Evolutionary conservation across 139 green algal species (phyloP), one percentile per base, ranked within the genome.

Genomic region (Protoeuglena noctilucae): DNA sequence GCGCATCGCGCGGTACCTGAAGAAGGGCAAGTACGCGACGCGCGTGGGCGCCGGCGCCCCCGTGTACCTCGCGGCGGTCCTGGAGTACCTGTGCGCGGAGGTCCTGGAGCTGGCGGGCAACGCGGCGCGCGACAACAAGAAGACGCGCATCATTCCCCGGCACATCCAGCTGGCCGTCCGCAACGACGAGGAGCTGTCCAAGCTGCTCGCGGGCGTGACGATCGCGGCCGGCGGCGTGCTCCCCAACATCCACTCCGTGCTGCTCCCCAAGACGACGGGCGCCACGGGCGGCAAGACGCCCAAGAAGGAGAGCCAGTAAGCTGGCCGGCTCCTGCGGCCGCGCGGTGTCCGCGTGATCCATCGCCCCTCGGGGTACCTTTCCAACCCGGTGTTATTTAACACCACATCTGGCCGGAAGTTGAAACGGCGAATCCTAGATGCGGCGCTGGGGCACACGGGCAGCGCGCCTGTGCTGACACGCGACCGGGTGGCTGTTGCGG

Each of bases 51-150:
- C 67, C 55, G 73, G 69, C 55, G 75, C 78, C 2, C 75, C 75
- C 26, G 73, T 84, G 21, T 82, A 82, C 58, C 61, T 82, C 22
- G 75, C 75, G n/a, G 75, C 75, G 17, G 72, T 83, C 22, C 62
- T 83, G 43, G 74, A 77, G 60, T 80, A 77, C 65, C 68, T 78
- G 7, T 53, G 49, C 40, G 72, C 75, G 39, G 74, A 89, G 71
- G 73, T 90, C 27, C 69, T 90, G 34, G 83, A 93, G 72, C 70
- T 90, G 52, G 75, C 76, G 24, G 81, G 83, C 58, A 93, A 90
- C 61, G 85, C 85, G 40, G 76, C 84, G 40, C 72, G 84, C 40
- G 84, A 94, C 75, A 94, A 93, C 78, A 93, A 93, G 75, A 92
- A 93, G 80, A 89, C 73, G 40, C 78, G 83, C 58, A 93, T 94